Percentiles rank a stretch among this genome's conserved stretches.
phyloP scores from a whole-genome alignment of 2,329 filamentous ascomycete species.

The Nothomitra cinnamomea region DNA sequence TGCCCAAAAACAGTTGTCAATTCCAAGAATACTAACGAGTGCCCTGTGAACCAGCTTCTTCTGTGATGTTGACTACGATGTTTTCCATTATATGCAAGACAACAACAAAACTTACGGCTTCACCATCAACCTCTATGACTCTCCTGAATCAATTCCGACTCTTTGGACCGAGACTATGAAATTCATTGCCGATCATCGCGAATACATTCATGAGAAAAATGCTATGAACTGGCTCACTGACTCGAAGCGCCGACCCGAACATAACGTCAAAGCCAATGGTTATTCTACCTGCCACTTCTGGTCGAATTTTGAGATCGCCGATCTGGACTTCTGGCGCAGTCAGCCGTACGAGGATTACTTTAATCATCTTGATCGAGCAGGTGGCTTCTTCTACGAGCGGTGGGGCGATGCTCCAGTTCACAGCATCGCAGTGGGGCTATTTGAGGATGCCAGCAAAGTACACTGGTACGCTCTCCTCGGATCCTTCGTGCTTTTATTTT shows the following conservation, averaged over 20 bases:
- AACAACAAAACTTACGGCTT: constrained; percentile 99
- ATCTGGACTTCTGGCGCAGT: constrained; percentile 84
- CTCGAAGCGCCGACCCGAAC: constrained; percentile 54
- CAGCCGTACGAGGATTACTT: constrained; percentile 91
- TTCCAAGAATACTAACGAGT: not conserved
- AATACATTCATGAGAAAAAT: constrained; percentile 68
- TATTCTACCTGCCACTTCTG: constrained; percentile 99
- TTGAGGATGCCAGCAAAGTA: constrained; percentile 78
- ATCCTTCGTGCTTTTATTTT: not conserved
- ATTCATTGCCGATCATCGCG: constrained; percentile 71
- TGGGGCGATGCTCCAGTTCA: constrained; percentile 98
- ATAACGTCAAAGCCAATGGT: constrained; percentile 67
- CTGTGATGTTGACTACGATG: constrained; percentile 95
- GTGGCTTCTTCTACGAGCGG: constrained; percentile 95
- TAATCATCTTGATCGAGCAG: constrained; percentile 79
- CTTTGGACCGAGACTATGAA: constrained; percentile 93
- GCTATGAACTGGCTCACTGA: constrained; percentile 82
- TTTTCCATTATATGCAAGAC: constrained; percentile 96
- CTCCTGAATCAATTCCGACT: constrained; percentile 65
- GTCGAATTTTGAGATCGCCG: constrained; percentile 95
- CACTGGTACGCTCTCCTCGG: constrained; percentile 57
- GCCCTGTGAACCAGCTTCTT: constrained; percentile 44
- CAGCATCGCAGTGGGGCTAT: constrained; percentile 78
- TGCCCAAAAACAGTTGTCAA: not conserved
- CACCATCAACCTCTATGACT: constrained; percentile 93